Evolutionary conservation across 2,329 filamentous ascomycete species (phyloP), one percentile per base, ranked within the genome.

Genomic region (Exophiala aquamarina): DNA sequence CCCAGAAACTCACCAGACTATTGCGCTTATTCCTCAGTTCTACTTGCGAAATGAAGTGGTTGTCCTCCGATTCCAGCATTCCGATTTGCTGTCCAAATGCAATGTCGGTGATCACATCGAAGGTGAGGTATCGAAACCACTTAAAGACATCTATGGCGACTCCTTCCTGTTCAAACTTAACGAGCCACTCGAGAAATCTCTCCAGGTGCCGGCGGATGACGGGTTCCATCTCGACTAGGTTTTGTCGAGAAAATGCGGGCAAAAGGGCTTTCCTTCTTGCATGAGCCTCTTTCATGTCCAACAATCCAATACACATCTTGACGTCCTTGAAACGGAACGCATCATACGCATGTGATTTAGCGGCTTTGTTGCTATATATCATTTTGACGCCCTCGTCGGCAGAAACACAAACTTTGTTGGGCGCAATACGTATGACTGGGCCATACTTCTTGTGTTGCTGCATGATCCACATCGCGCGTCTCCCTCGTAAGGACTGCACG

Each of bases 271-370:
- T 79, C 28, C 41, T 14, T 74, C 75, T 35, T 76, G 62, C 3
- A 59, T 54, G 4, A 66, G 68, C n/a, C 77, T 61, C 37, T 75
- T 66, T 1, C 66, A 66, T 3, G 62, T 60, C 33, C 71, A 69
- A 14, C 68, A 63, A 0, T 67, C 70, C 3, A 71, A 75, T 62
- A 14, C 81, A 72, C 1, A 76, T 77, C 17, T 68, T 60, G 54
- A 74, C 72, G 1, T 73, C 74, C 50, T 79, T 76, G 11, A 78
- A 75, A 46, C 79, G 72, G 53, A 79, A 80, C 49, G 79, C 80
- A 1, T 61, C 59, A 57, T 81, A 81, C 40, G 66, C 71, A 1
- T 59, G 54, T 1, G 74, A 68, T 56, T 81, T 81, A 1, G 63
- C 59, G 41, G 80, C 76, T 29, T 65, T 70, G 3, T 67, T 61